A percentile compares a stretch with the other conserved stretches of the same genome.
Evolutionary conservation across 2,329 filamentous ascomycete species (phyloP).

Genomic region (Sporothrix globosa): DNA sequence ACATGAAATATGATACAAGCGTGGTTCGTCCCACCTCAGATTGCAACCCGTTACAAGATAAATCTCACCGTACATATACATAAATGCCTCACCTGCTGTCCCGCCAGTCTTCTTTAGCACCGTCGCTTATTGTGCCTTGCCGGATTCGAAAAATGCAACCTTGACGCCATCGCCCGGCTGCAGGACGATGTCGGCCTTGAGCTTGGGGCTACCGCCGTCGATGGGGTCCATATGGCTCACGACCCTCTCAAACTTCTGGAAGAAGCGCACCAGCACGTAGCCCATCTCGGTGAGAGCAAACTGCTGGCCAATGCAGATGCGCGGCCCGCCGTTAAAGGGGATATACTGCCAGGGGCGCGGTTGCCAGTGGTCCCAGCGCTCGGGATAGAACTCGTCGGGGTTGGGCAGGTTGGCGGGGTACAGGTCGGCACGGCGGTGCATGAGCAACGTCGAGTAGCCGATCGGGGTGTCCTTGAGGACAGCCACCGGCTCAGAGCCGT

Average conservation of each 20-base stretch:
- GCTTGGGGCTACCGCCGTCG: conserved; percentile 56
- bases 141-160: conserved; percentile 59
- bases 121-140: conserved; percentile 36
- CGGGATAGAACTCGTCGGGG: conserved; percentile 61
- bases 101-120: neutral
- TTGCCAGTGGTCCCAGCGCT: conserved; percentile 67
- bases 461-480: conserved; percentile 68
- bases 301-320: conserved; percentile 78
- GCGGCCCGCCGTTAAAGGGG: conserved; percentile 73
- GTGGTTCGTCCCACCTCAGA: neutral
- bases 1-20: neutral
- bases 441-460: conserved; percentile 67
- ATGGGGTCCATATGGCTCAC: conserved; percentile 60
- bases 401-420: conserved; percentile 58
- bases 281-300: conserved; percentile 78
- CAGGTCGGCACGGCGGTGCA: conserved; percentile 71
- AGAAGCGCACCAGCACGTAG: conserved; percentile 71
- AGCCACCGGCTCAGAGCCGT: conserved; percentile 64
- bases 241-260: conserved; percentile 71
- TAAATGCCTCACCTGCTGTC: neutral
- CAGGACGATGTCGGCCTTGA: conserved; percentile 64
- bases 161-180: conserved; percentile 62
- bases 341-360: conserved; percentile 72
- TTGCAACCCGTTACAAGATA: neutral
- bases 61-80: neutral